A percentile compares a stretch with the other conserved stretches of the same genome.
phyloP scores from a whole-genome alignment of 257 asterid species.

The Solanum rostratum region DNA sequence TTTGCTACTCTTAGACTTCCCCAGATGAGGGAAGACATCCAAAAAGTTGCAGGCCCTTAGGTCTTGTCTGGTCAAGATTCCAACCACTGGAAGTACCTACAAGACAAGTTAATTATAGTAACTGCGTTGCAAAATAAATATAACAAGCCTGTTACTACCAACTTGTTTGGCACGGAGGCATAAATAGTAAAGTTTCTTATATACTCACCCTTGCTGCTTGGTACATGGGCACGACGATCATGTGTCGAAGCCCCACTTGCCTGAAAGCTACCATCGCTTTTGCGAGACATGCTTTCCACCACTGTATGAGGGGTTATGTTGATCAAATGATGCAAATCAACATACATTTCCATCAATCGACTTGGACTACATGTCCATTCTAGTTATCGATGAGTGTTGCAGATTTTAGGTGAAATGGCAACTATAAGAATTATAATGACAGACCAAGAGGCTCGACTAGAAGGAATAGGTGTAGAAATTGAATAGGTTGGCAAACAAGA shows the following conservation, averaged over 20 bases:
- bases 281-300: conserved; percentile 72
- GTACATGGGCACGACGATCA: conserved; percentile 70
- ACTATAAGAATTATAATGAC: no score
- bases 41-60: conserved; percentile 70
- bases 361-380: no score
- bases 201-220: conserved; percentile 70
- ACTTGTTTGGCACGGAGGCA: neutral
- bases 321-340: conserved; percentile 69
- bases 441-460: no score
- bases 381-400: no score
- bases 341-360: conserved; percentile 42
- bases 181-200: neutral
- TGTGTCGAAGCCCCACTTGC: conserved; percentile 77
- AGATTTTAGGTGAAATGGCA: no score
- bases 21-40: conserved; percentile 64
- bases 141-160: neutral
- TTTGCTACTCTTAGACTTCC: conserved; percentile 31
- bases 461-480: no score
- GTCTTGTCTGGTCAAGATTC: conserved; percentile 93
- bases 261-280: conserved; percentile 84
- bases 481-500: no score
- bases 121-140: neutral
- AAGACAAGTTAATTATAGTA: conserved; percentile 12
- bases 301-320: conserved; percentile 67
- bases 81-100: conserved; percentile 69